Conservation (phyloP, 208 protist species). For the Angomonas deanei region DNA sequence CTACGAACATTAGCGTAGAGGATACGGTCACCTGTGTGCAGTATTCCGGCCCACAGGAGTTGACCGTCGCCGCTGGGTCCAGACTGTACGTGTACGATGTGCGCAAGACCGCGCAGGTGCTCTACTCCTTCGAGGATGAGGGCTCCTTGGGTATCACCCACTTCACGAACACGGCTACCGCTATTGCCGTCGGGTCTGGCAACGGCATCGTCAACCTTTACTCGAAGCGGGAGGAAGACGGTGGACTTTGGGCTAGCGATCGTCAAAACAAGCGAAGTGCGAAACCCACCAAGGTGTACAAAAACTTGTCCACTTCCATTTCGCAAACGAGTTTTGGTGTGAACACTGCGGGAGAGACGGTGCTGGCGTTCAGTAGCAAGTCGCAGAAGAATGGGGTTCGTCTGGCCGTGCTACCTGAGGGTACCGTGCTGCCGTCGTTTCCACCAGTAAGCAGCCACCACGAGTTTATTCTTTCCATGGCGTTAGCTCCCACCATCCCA, state of each 20-base stretch:
- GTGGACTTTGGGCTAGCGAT: not conserved
- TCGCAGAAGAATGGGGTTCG: slow-evolving; percentile 79
- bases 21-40: slow-evolving; percentile 37
- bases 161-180: slow-evolving; percentile 29
- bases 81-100: slow-evolving; percentile 74
- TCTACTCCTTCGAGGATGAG: slow-evolving; percentile 49
- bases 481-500: slow-evolving; percentile 59
- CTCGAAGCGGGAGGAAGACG: slow-evolving; percentile 10
- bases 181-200: slow-evolving; percentile 54
- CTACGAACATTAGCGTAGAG: slow-evolving; percentile 39
- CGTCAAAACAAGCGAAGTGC: slow-evolving; percentile 6
- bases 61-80: slow-evolving; percentile 57
- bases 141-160: slow-evolving; percentile 56
- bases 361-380: slow-evolving; percentile 59
- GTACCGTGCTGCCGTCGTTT: slow-evolving; percentile 72
- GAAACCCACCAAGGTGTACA: slow-evolving; percentile 39
- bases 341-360: slow-evolving; percentile 40
- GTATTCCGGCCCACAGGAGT: slow-evolving; percentile 48
- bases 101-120: slow-evolving; percentile 55
- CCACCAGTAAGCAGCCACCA: slow-evolving; percentile 59
- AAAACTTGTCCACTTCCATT: slow-evolving; percentile 79
- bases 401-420: slow-evolving; percentile 59
- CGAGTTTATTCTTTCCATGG: slow-evolving; percentile 65
- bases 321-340: slow-evolving; percentile 42
- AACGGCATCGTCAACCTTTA: slow-evolving; percentile 80